Percentiles rank a stretch among this genome's conserved stretches.
phyloP scores from a whole-genome alignment of 805 yeast species.

The Zygosaccharomyces bailii region DNA sequence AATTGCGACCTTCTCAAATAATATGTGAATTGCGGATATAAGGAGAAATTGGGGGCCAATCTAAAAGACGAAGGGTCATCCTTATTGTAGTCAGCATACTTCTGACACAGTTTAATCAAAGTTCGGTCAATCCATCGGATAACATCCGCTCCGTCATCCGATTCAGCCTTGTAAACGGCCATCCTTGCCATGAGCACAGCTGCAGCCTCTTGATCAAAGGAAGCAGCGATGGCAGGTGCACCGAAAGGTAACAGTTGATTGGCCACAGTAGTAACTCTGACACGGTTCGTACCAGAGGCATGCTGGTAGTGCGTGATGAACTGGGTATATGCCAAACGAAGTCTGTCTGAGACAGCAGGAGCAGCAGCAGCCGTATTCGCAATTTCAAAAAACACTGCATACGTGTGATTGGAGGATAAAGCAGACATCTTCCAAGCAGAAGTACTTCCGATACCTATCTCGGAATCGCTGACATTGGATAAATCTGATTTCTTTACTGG shows the following conservation, averaged over 20 bases:
- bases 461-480: slow-evolving; percentile 81
- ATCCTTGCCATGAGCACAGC: slow-evolving; percentile 90
- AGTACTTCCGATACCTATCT: slow-evolving; percentile 91
- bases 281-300: slow-evolving; percentile 84
- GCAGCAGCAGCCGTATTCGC: slow-evolving; percentile 38
- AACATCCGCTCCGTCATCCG: slow-evolving; percentile 90
- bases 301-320: slow-evolving; percentile 92
- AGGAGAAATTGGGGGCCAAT: slow-evolving; percentile 74
- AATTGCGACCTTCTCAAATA: slow-evolving; percentile 95
- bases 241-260: slow-evolving; percentile 53
- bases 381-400: slow-evolving; percentile 86
- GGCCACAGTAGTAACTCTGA: slow-evolving; percentile 84
- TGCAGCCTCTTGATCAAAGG: slow-evolving; percentile 99
- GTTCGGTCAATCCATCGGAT: slow-evolving; percentile 93
- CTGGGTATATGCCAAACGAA: slow-evolving; percentile 58
- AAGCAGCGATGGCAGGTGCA: slow-evolving; percentile 49
- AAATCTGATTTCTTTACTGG: slow-evolving; percentile 62
- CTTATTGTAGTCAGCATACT: slow-evolving; percentile 88
- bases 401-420: slow-evolving; percentile 82
- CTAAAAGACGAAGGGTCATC: slow-evolving; percentile 81
- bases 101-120: slow-evolving; percentile 83
- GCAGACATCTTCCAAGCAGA: slow-evolving; percentile 83
- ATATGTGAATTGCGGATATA: slow-evolving; percentile 94
- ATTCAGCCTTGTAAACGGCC: slow-evolving; percentile 75
- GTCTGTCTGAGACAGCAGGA: slow-evolving; percentile 22